Base-by-base conservation (phyloP, 495 filamentous ascomycete species). In the Lasiosphaeriaceae sp. region DNA sequence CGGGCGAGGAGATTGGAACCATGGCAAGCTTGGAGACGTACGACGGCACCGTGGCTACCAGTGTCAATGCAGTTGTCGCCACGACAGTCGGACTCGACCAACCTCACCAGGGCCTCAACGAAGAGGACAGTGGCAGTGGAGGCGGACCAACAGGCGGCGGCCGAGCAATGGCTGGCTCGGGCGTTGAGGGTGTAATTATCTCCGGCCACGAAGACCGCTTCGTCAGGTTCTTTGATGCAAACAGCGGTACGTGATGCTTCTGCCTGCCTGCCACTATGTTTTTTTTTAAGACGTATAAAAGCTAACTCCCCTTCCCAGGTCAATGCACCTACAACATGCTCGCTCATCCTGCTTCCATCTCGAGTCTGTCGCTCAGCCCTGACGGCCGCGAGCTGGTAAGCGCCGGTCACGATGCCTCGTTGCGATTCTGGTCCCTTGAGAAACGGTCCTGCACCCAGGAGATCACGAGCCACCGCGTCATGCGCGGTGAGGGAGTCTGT, bases 311-410 rank as follows among this genome's bases (percentile, higher is more conserved):
- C n/a, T 29, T 19, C 11, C 11, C 63, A 98, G 94, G 94, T 59
- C 95, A 97, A 94, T 96, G 92, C 76, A 96, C 95, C 16, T 98
- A 97, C 71, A 92, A 86, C 61, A 97, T 98, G 94, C 85, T 97
- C 54, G 94, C 94, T 2, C 94, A 98, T 67, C 90, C 93, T 2
- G 86, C 91, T 3, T 85, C 94, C 39, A 96, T 97, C 63, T 92
- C 94, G 14, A 84, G 89, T 12, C 83, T 98, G 16, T 92, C 89
- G 0, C 82, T 98, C 26, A 94, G 89, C 56, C 93, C 94, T 11
- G 92, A 96, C 64, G 92, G 92, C 24, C 83, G 87, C 45, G 94
- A 98, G 79, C 86, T 97, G 7, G 95, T 98, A 46, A 95, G 90
- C 54, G 95, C 90, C 11, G 94, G 95, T 47, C 94, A 98, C 70